Percentiles rank a stretch among this genome's conserved stretches.
phyloP scores from a whole-genome alignment of 345 rosid species.

The Rubroshorea leprosula region DNA sequence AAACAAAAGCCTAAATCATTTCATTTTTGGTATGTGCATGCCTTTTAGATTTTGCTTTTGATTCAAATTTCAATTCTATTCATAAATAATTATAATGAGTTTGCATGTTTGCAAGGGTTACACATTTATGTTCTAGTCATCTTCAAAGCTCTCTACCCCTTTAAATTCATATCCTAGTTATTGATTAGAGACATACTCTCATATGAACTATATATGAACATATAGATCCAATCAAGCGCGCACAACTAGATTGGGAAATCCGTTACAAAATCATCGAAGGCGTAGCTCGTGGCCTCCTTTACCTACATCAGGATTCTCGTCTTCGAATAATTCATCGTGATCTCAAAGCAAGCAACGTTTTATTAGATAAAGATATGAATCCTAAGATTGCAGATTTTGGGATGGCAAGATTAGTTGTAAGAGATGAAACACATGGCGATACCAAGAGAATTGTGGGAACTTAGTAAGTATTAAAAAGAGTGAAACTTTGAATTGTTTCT shows the following conservation, averaged over 20 bases:
- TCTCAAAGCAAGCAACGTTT: conserved; percentile 24
- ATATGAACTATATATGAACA: too few species aligned
- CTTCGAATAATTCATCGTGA: conserved; percentile 30
- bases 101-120: too few species aligned
- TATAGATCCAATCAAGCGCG: background rate
- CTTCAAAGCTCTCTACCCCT: too few species aligned
- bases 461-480: conserved; percentile 29
- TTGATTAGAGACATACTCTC: too few species aligned
- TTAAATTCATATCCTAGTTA: too few species aligned
- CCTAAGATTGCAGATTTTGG: conserved; percentile 32
- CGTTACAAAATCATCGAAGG: background rate
- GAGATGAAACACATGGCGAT: conserved; percentile 22
- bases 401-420: conserved; percentile 25
- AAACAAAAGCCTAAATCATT: background rate
- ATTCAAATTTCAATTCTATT: too few species aligned
- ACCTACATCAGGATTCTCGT: conserved; percentile 40
- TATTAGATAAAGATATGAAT: conserved; percentile 21
- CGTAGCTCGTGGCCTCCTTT: conserved; percentile 23
- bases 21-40: background rate
- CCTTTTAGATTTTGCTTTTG: too few species aligned
- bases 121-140: too few species aligned
- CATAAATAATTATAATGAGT: too few species aligned
- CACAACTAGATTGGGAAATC: conserved; percentile 6
- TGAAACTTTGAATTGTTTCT: too few species aligned
- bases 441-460: conserved; percentile 33